A percentile compares a stretch with the other conserved stretches of the same genome.
Evolutionary conservation across 306 rosid genomes (phyloP).

Genomic region (Arachis hypogaea): DNA sequence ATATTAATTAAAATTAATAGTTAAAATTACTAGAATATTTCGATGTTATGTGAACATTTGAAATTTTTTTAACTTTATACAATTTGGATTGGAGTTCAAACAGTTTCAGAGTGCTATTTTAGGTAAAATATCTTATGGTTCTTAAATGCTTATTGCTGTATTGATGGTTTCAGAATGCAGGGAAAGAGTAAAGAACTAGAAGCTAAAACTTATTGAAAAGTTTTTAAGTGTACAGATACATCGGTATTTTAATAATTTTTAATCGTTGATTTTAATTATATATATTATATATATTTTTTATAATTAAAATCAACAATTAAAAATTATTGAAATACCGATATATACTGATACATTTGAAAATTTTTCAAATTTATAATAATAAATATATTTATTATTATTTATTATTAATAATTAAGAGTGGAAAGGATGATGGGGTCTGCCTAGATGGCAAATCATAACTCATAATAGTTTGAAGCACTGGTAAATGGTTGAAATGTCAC

Average conservation of each 20-base stretch:
- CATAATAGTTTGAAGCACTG: slow-evolving; percentile 9
- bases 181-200: background rate
- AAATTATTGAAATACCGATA: no score
- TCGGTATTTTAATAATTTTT: no score
- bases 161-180: slow-evolving; percentile 12
- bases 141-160: slow-evolving; percentile 12
- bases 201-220: background rate
- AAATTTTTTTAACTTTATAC: background rate
- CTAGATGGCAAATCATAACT: background rate
- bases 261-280: no score
- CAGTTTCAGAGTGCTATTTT: background rate
- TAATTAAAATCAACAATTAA: no score
- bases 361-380: no score
- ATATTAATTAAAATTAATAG: no score
- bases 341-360: no score
- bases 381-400: no score
- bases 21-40: no score
- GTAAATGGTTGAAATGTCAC: slow-evolving; percentile 34
- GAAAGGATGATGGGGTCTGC: slow-evolving; percentile 14
- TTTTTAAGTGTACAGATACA: no score
- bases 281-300: no score
- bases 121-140: background rate
- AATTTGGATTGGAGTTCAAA: background rate
- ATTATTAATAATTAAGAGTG: slow-evolving; percentile 1
- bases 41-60: no score